Percentiles rank a stretch among this genome's conserved stretches.
Evolutionary conservation across 495 filamentous ascomycete genomes (phyloP).

Genomic region (Daldinia caldariorum): DNA sequence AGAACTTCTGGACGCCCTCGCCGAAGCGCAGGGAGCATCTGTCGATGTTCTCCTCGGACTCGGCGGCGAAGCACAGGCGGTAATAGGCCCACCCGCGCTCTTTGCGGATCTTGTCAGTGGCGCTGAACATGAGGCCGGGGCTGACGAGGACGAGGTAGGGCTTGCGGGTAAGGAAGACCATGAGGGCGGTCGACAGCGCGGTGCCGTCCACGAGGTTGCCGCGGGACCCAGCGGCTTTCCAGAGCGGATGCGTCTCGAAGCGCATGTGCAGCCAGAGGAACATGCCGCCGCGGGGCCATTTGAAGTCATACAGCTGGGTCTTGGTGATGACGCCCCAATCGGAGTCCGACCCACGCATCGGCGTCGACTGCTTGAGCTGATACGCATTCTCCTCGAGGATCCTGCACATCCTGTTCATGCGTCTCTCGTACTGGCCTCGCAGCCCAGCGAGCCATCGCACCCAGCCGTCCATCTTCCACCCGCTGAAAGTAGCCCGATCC

Average conservation of each 20-base stretch:
- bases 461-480: slow-evolving; percentile 89
- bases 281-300: slow-evolving; percentile 89
- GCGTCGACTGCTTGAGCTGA: slow-evolving; percentile 61
- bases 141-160: slow-evolving; percentile 72
- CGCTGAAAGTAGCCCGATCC: slow-evolving; percentile 49
- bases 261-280: slow-evolving; percentile 83
- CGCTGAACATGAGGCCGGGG: slow-evolving; percentile 76
- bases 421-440: slow-evolving; percentile 79
- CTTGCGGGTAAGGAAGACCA: slow-evolving; percentile 74
- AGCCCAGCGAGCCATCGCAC: slow-evolving; percentile 88
- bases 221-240: slow-evolving; percentile 51
- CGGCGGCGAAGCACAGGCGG: slow-evolving; percentile 88
- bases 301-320: slow-evolving; percentile 74
- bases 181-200: slow-evolving; percentile 68
- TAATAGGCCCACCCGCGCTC: slow-evolving; percentile 70
- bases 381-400: slow-evolving; percentile 72
- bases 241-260: slow-evolving; percentile 77
- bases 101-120: slow-evolving; percentile 64
- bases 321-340: slow-evolving; percentile 78
- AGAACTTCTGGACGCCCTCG: slow-evolving; percentile 76
- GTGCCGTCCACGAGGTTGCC: slow-evolving; percentile 49
- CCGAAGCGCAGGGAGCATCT: slow-evolving; percentile 68
- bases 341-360: slow-evolving; percentile 49
- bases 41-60: slow-evolving; percentile 72
- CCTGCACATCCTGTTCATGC: slow-evolving; percentile 79